Conservation (phyloP, 139 green algal species). For the Ettlia oleoabundans region DNA sequence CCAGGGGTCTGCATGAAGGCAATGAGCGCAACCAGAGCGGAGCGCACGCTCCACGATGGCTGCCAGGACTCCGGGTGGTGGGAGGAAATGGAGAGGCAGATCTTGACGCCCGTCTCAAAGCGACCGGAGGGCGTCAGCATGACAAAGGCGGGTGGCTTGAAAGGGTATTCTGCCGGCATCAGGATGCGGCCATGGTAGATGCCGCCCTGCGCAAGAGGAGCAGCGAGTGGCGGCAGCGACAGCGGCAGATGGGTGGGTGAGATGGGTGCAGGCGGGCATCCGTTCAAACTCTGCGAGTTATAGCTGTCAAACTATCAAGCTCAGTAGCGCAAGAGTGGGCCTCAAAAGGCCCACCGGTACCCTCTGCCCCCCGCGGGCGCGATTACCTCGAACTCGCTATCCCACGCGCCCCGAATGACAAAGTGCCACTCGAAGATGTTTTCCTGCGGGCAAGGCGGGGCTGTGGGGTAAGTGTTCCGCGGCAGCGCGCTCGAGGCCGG, state of each 20-base stretch:
- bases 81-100: conserved; percentile 92
- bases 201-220: conserved; percentile 75
- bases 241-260: too few relatives aligned
- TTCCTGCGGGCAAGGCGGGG: conserved; percentile 67
- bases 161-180: conserved; percentile 96
- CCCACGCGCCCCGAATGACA: conserved; percentile 85
- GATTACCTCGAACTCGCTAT: conserved; percentile 96
- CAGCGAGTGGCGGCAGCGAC: not conserved
- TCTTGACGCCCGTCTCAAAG: conserved; percentile 89
- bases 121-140: conserved; percentile 93
- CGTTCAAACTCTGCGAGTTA: too few relatives aligned
- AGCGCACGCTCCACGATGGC: conserved; percentile 96
- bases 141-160: conserved; percentile 97
- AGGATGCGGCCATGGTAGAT: conserved; percentile 98
- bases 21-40: conserved; percentile 90
- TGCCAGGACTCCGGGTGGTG: conserved; percentile 98
- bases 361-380: too few relatives aligned
- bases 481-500: not conserved
- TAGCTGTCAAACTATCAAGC: too few relatives aligned
- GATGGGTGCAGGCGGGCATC: too few relatives aligned
- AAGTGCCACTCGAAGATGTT: conserved; percentile 99
- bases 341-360: too few relatives aligned
- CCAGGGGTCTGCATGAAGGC: conserved; percentile 95
- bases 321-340: too few relatives aligned
- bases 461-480: too few relatives aligned